Conservation (phyloP, 371 early-diverging fungal species). For the Lichtheimia ornata region DNA sequence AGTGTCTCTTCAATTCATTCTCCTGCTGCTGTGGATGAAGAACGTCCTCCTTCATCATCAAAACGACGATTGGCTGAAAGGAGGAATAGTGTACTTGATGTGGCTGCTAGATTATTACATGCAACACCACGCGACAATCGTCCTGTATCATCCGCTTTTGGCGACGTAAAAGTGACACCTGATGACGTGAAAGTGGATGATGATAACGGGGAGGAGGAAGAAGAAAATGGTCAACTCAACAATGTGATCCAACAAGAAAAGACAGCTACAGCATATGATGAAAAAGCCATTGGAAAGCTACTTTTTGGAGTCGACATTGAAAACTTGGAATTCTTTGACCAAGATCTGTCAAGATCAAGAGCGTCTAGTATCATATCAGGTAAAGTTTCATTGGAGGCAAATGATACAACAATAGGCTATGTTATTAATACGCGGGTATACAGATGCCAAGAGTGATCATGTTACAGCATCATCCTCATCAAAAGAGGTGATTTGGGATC, state of each 20-base stretch:
- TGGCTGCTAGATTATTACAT: conserved; percentile 25
- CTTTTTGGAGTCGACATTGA: conserved; percentile 34
- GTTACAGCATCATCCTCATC: conserved; percentile 12
- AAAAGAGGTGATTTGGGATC: conserved; percentile 22
- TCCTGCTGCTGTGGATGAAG: neutral
- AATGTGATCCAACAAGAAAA: conserved; percentile 14
- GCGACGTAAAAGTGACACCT: neutral
- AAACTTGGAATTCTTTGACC: conserved; percentile 27
- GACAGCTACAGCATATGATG: neutral
- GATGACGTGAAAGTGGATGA: conserved; percentile 13
- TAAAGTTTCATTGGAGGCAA: neutral
- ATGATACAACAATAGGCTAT: too few species aligned
- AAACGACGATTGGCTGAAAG: conserved; percentile 8
- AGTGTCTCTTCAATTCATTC: conserved; percentile 17
- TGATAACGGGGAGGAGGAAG: neutral
- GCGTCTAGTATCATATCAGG: conserved; percentile 20
- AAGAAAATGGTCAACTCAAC: conserved; percentile 11
- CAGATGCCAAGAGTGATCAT: conserved; percentile 33
- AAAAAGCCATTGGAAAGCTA: conserved; percentile 26
- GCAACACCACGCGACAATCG: conserved; percentile 6
- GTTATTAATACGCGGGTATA: too few species aligned
- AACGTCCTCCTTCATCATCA: neutral
- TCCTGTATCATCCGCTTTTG: neutral
- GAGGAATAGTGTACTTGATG: conserved; percentile 24
- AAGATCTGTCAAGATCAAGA: conserved; percentile 16